Percentiles rank a stretch among this genome's conserved stretches.
Evolutionary conservation across 345 rosid species (phyloP).

Genomic region (Hibiscus mutabilis): DNA sequence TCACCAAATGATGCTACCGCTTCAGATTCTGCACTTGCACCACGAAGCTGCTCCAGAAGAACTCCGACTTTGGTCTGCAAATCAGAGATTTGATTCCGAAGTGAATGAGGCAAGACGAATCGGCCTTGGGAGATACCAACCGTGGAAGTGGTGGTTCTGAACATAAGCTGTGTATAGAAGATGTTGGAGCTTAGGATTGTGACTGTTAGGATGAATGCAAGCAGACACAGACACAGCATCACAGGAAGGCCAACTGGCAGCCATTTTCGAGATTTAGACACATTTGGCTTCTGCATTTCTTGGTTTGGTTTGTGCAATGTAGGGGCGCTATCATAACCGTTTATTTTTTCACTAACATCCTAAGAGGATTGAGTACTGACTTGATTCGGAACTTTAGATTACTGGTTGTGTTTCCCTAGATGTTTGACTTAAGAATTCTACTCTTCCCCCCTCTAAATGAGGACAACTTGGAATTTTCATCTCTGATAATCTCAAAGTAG

Average conservation of each 20-base stretch:
- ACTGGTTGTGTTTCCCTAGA: slow-evolving; percentile 18
- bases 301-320: neutral
- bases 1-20: slow-evolving; percentile 29
- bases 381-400: neutral
- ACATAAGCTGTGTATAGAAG: slow-evolving; percentile 20
- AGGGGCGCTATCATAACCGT: neutral
- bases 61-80: slow-evolving; percentile 34
- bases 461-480: neutral
- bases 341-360: neutral
- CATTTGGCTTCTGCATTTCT: slow-evolving; percentile 8
- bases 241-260: slow-evolving; percentile 21
- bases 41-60: slow-evolving; percentile 37
- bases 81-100: slow-evolving; percentile 27
- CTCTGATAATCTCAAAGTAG: neutral
- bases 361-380: neutral
- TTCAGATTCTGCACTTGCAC: slow-evolving; percentile 18
- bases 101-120: slow-evolving; percentile 14
- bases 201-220: slow-evolving; percentile 25
- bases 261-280: slow-evolving; percentile 23
- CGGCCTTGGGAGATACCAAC: neutral
- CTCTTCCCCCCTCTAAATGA: neutral
- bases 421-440: neutral
- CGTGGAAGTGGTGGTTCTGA: slow-evolving; percentile 7
- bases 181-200: slow-evolving; percentile 22
- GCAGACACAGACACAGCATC: slow-evolving; percentile 23